A percentile compares a stretch with the other conserved stretches of the same genome.
Conservation (phyloP, 805 yeast genomes). For the Candida maesae region DNA sequence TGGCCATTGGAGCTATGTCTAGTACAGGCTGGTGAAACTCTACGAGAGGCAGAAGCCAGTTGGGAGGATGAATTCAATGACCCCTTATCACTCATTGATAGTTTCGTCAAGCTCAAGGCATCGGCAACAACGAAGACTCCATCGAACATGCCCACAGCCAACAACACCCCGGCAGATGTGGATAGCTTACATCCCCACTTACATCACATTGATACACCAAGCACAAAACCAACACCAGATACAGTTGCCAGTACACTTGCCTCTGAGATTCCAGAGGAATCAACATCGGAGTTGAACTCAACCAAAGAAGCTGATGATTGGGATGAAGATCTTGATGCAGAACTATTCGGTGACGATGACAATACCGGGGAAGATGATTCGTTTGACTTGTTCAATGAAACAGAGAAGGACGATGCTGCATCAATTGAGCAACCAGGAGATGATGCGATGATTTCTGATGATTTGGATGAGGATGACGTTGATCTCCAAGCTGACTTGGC, state of each 20-base stretch:
- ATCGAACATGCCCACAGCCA: conserved; percentile 23
- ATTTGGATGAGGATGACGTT: too few species aligned
- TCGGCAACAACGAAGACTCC: conserved; percentile 38
- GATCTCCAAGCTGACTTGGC: conserved; percentile 34
- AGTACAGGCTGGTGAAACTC: conserved; percentile 41
- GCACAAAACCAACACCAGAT: conserved; percentile 9
- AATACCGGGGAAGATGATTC: conserved; percentile 30
- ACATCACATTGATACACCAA: conserved; percentile 9
- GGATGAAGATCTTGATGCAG: conserved; percentile 32
- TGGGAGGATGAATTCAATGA: conserved; percentile 4
- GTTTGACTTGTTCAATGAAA: conserved; percentile 26
- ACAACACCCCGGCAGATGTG: conserved; percentile 23
- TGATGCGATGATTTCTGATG: too few species aligned
- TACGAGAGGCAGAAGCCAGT: neutral
- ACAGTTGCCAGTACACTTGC: neutral
- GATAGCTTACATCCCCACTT: conserved; percentile 4
- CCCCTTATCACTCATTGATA: conserved; percentile 36
- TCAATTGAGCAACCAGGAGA: conserved; percentile 25
- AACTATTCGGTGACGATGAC: conserved; percentile 31
- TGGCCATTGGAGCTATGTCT: conserved; percentile 75
- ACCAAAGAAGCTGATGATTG: conserved; percentile 17
- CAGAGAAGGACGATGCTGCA: neutral
- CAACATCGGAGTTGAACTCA: neutral
- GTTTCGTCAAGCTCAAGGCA: conserved; percentile 35
- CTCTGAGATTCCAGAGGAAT: neutral